Evolutionary conservation across 805 yeast genomes (phyloP).

Genomic region (Saccharomycopsis fodiens): DNA sequence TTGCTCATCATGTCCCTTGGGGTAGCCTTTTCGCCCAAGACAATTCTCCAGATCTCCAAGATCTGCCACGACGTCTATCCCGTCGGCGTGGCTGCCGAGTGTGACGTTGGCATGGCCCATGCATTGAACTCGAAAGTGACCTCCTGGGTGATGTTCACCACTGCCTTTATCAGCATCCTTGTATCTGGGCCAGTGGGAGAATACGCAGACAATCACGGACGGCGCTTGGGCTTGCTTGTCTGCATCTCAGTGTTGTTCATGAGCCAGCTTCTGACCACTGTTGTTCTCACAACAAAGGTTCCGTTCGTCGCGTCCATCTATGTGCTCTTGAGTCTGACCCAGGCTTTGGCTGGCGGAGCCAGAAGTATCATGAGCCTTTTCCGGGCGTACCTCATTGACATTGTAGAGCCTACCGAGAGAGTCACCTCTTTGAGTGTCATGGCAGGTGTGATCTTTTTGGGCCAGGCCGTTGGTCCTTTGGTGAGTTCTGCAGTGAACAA

Average conservation of each 20-base stretch:
- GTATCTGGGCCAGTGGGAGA: conserved; percentile 60
- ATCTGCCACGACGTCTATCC: conserved; percentile 32
- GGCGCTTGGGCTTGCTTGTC: conserved; percentile 41
- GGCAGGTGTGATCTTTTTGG: conserved; percentile 51
- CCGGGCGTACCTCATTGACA: conserved; percentile 69
- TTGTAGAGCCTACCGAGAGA: conserved; percentile 54
- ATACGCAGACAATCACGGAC: conserved; percentile 56
- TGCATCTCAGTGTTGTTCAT: conserved; percentile 24
- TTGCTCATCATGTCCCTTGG: conserved; percentile 36
- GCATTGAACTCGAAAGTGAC: conserved; percentile 40
- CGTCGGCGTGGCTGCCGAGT: conserved; percentile 25
- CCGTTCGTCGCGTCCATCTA: background rate
- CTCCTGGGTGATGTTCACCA: conserved; percentile 34
- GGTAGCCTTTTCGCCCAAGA: conserved; percentile 32
- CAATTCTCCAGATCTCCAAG: conserved; percentile 31
- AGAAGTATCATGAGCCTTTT: conserved; percentile 48
- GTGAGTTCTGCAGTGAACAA: conserved; percentile 21
- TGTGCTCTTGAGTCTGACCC: conserved; percentile 4
- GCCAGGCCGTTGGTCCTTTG: conserved; percentile 60
- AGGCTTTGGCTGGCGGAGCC: conserved; percentile 55
- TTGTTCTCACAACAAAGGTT: conserved; percentile 20
- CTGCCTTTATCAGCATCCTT: conserved; percentile 40
- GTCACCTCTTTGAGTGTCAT: conserved; percentile 51
- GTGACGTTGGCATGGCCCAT: conserved; percentile 37
- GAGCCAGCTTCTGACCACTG: conserved; percentile 24